Evolutionary conservation across 208 protist species (phyloP), one percentile per base, ranked within the genome.

Genomic region (Strigomonas oncopelti): DNA sequence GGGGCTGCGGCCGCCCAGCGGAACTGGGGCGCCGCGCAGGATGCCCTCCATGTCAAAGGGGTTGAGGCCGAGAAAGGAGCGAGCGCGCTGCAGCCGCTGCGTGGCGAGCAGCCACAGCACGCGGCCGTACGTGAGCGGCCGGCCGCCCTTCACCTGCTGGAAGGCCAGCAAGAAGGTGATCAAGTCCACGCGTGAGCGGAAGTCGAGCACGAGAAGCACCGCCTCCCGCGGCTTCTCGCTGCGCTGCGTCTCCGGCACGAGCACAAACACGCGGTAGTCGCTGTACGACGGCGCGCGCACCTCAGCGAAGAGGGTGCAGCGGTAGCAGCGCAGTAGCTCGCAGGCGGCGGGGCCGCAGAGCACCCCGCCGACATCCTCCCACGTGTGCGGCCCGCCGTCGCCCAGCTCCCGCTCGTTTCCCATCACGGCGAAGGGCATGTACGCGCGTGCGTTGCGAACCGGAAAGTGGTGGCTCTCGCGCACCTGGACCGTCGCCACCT

Each of bases 91-190:
- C 36, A 77, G 70, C 3, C 80, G 78, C 51, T 83, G 78, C 34
- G 68, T 77, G n/a, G 84, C 82, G 18, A 93, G 71, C 63, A 91
- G 70, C 88, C 88, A 93, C 63, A 93, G 73, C n/a, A 67, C 76
- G 1, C 88, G 81, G 20, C 88, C 88, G 74, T 85, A 89, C 11
- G 82, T 81, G 24, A 92, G 58, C 59, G 59, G 59, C 34, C 11
- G 32, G 7, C 59, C 36, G 22, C 36, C 59, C 1, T 29, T 9
- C 38, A 28, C 59, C 32, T 34, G 14, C 24, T 36, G 45, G n/a
- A 38, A 34, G 5, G 14, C 42, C 8, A 87, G 27, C 28, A 90
- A 28, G 56, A 90, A 84, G 1, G 72, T 65, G n/a, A 77, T 59
- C 78, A 77, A 87, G 42, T 91, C 83, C 7, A 65, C 24, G 0